A percentile compares a stretch with the other conserved stretches of the same genome.
Evolutionary conservation across 805 yeast species (phyloP).

Genomic region (Trichomonascus vanleenenianus): DNA sequence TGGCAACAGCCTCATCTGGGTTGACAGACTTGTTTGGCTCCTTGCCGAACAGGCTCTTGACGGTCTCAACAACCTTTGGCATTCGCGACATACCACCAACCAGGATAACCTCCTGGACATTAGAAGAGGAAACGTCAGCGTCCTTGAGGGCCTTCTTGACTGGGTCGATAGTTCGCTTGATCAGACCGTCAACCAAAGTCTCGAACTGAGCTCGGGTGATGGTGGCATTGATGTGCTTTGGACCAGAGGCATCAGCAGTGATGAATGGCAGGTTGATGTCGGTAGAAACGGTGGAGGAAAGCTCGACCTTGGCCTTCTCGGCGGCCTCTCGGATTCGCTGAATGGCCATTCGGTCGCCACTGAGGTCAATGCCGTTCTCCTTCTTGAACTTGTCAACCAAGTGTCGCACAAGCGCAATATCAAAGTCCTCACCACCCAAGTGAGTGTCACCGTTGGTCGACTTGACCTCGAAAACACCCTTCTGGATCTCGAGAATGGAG

Average conservation of each 20-base stretch:
- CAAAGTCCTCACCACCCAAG: slow-evolving; percentile 90
- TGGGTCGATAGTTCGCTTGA: slow-evolving; percentile 67
- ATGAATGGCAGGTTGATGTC: slow-evolving; percentile 77
- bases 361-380: slow-evolving; percentile 60
- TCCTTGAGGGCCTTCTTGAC: slow-evolving; percentile 78
- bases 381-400: slow-evolving; percentile 72
- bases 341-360: slow-evolving; percentile 63
- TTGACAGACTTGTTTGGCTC: slow-evolving; percentile 87
- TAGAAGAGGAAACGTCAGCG: slow-evolving; percentile 58
- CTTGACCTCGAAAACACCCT: slow-evolving; percentile 96
- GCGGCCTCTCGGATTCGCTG: slow-evolving; percentile 85
- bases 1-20: slow-evolving; percentile 92
- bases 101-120: slow-evolving; percentile 70
- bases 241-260: slow-evolving; percentile 79
- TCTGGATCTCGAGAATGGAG: slow-evolving; percentile 91
- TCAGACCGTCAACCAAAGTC: slow-evolving; percentile 55
- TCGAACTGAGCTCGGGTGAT: slow-evolving; percentile 62
- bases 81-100: slow-evolving; percentile 91
- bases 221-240: slow-evolving; percentile 69
- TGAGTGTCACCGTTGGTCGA: slow-evolving; percentile 96
- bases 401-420: slow-evolving; percentile 77
- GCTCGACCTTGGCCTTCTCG: slow-evolving; percentile 83
- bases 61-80: slow-evolving; percentile 80
- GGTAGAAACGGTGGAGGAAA: slow-evolving; percentile 65
- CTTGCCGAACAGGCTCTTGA: slow-evolving; percentile 67